Evolutionary conservation across 805 yeast species (phyloP).

Genomic region (Torulaspora indica): DNA sequence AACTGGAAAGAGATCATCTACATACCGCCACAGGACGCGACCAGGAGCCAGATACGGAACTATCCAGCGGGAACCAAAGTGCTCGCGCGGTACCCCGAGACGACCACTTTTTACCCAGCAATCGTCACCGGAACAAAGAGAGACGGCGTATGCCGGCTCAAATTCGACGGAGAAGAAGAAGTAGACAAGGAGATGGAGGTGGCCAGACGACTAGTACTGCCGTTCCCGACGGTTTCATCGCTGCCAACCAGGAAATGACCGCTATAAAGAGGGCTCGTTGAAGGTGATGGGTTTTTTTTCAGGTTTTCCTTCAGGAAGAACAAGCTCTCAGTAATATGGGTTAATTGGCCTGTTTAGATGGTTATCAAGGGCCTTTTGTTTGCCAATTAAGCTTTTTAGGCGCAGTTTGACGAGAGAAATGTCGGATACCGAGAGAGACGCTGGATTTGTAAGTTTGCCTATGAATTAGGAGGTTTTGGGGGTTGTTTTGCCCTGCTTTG

Average conservation of each 20-base stretch:
- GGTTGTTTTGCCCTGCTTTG: background rate
- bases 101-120: slow-evolving; percentile 95
- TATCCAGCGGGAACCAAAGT: slow-evolving; percentile 79
- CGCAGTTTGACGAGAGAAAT: background rate
- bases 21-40: slow-evolving; percentile 54
- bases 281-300: slow-evolving; percentile 6
- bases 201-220: slow-evolving; percentile 74
- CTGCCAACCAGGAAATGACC: slow-evolving; percentile 22
- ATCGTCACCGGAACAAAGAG: slow-evolving; percentile 73
- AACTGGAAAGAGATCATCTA: slow-evolving; percentile 72
- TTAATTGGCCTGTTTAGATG: background rate
- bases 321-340: background rate
- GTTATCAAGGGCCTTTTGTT: background rate
- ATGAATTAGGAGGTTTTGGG: background rate
- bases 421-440: slow-evolving; percentile 12
- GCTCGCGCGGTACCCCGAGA: slow-evolving; percentile 92
- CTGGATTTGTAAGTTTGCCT: slow-evolving; percentile 12
- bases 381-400: background rate
- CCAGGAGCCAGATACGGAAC: slow-evolving; percentile 32
- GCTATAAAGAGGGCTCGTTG: slow-evolving; percentile 3
- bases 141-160: slow-evolving; percentile 71
- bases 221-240: slow-evolving; percentile 47
- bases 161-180: slow-evolving; percentile 96
- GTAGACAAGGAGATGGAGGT: slow-evolving; percentile 94
- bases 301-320: background rate